Conservation (phyloP, 306 rosid genomes). For the Acacia melanoxylon region DNA sequence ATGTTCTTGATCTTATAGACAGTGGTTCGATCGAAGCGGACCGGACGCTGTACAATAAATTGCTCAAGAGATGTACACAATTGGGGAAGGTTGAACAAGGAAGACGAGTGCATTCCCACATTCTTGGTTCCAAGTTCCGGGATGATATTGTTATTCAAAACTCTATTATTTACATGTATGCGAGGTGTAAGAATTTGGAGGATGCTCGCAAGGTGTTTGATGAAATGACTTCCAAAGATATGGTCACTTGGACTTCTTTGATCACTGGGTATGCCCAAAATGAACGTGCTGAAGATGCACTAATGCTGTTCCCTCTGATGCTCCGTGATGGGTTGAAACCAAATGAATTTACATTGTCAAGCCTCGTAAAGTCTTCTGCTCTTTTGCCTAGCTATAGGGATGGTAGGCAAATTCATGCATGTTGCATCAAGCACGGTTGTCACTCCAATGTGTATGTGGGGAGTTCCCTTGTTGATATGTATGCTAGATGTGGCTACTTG, state of each 20-base stretch:
- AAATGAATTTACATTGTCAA: slow-evolving; percentile 45
- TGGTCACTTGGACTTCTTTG: slow-evolving; percentile 56
- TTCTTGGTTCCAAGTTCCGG: slow-evolving; percentile 30
- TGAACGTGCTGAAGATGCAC: slow-evolving; percentile 34
- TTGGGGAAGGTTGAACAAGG: slow-evolving; percentile 46
- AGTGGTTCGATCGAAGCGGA: slow-evolving; percentile 39
- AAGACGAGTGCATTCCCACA: slow-evolving; percentile 42
- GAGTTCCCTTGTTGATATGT: slow-evolving; percentile 59
- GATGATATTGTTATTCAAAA: slow-evolving; percentile 37
- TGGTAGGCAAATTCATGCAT: slow-evolving; percentile 49
- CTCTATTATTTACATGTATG: slow-evolving; percentile 42
- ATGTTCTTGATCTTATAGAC: slow-evolving; percentile 47
- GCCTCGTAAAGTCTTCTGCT: slow-evolving; percentile 43
- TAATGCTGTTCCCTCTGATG: slow-evolving; percentile 42
- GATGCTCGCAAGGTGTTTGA: slow-evolving; percentile 23
- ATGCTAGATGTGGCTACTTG: slow-evolving; percentile 48
- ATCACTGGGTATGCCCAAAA: slow-evolving; percentile 53
- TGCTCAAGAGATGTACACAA: slow-evolving; percentile 44
- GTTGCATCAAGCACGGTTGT: slow-evolving; percentile 43
- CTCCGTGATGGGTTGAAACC: slow-evolving; percentile 29
- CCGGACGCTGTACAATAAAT: slow-evolving; percentile 33
- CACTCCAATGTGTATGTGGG: slow-evolving; percentile 44
- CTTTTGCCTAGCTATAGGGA: slow-evolving; percentile 29
- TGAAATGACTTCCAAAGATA: slow-evolving; percentile 38
- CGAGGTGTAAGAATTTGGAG: slow-evolving; percentile 39